Percentiles rank a stretch among this genome's conserved stretches.
phyloP scores from a whole-genome alignment of 306 rosid genomes.

The Fragaria iinumae region DNA sequence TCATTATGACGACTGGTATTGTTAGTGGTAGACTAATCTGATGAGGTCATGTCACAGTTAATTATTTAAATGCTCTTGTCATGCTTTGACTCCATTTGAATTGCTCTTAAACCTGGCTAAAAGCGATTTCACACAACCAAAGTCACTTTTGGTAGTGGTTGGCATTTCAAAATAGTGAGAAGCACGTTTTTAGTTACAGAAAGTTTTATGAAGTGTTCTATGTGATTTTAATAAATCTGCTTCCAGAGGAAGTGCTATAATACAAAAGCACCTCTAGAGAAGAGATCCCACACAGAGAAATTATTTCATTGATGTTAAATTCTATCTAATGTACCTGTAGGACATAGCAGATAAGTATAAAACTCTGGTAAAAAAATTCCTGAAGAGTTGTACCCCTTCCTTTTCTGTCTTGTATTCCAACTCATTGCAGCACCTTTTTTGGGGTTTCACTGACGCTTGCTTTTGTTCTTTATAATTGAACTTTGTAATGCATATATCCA shows the following conservation, averaged over 20 bases:
- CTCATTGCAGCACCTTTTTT: background rate
- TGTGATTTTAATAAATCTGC: background rate
- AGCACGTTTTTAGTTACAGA: background rate
- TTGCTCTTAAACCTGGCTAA: background rate
- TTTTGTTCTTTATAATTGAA: background rate
- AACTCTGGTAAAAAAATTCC: background rate
- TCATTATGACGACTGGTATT: conserved; percentile 5
- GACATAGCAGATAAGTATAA: background rate
- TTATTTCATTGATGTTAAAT: background rate
- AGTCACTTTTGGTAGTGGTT: background rate
- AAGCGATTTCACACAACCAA: background rate
- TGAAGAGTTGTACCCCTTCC: background rate
- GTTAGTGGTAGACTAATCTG: background rate
- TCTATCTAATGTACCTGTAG: background rate
- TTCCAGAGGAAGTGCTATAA: background rate
- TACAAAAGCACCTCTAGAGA: background rate
- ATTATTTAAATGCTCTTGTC: background rate
- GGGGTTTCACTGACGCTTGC: background rate
- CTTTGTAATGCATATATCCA: background rate
- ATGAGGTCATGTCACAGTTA: background rate
- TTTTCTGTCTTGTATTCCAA: background rate
- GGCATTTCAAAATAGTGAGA: background rate
- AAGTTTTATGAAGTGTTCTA: background rate
- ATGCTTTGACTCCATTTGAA: background rate
- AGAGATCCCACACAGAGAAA: background rate